phyloP scores from a whole-genome alignment of 164 flowering plant species.

The Tetrastigma voinierianum region DNA sequence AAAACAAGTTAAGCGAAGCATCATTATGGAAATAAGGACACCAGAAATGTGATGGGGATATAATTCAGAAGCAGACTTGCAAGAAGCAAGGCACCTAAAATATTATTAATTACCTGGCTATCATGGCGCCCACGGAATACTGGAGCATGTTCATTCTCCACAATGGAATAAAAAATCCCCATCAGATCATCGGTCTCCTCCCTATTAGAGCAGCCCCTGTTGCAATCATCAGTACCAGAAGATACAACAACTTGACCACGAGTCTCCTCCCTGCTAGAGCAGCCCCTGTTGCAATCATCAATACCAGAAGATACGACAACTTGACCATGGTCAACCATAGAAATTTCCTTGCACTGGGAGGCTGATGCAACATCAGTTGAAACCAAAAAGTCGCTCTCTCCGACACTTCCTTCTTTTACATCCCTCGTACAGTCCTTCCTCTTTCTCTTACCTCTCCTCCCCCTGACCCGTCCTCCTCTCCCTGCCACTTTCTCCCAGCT shows the following conservation, averaged over 20 bases:
- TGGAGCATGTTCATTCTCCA: conserved; percentile 39
- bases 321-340: conserved; percentile 25
- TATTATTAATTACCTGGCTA: conserved; percentile 59
- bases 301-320: conserved; percentile 12
- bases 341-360: conserved; percentile 33
- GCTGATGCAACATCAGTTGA: conserved; percentile 22
- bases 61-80: not conserved
- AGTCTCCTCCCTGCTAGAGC: conserved; percentile 9
- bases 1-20: not conserved
- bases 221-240: conserved; percentile 16
- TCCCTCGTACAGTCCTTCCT: conserved; percentile 51
- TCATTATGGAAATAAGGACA: not conserved
- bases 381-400: conserved; percentile 48
- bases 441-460: conserved; percentile 77
- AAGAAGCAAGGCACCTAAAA: not conserved
- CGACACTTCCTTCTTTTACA: conserved; percentile 51
- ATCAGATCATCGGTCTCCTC: conserved; percentile 33
- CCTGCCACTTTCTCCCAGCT: conserved; percentile 16
- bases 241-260: conserved; percentile 20
- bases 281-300: conserved; percentile 18
- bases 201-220: conserved; percentile 4
- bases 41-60: not conserved
- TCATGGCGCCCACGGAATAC: conserved; percentile 60
- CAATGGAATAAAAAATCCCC: conserved; percentile 41
- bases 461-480: conserved; percentile 32